Conservation (phyloP, 257 asterid species). For the Przewalskia tangutica region DNA sequence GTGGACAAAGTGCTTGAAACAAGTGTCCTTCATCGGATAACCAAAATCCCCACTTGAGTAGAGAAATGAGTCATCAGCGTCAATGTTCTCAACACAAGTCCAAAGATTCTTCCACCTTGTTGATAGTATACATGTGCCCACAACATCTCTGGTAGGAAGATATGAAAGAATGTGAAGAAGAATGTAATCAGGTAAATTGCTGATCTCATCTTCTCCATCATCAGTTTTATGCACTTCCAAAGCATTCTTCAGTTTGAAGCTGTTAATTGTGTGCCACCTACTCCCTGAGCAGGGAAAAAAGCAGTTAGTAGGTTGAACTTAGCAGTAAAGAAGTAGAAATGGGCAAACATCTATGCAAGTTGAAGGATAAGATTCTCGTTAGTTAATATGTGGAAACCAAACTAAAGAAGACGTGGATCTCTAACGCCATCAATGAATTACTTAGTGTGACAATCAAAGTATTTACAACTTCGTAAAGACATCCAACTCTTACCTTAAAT, state of each 20-base stretch:
- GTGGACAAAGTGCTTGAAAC: conserved; percentile 39
- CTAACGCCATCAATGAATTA: neutral
- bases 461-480: neutral
- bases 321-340: neutral
- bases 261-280: conserved; percentile 7
- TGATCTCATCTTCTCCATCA: conserved; percentile 26
- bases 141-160: conserved; percentile 46
- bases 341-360: neutral
- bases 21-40: conserved; percentile 17
- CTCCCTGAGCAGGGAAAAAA: neutral
- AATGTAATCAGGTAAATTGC: conserved; percentile 40
- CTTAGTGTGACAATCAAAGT: neutral
- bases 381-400: neutral
- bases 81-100: conserved; percentile 32
- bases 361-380: neutral
- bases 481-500: neutral
- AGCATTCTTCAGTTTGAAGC: conserved; percentile 14
- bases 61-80: conserved; percentile 38
- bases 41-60: conserved; percentile 21
- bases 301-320: neutral
- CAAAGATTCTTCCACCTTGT: conserved; percentile 46
- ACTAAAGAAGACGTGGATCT: neutral
- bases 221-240: conserved; percentile 5
- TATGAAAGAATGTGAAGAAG: conserved; percentile 42
- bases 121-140: conserved; percentile 34